A percentile compares a stretch with the other conserved stretches of the same genome.
phyloP scores from a whole-genome alignment of 768 basidiomycete species.

The Terana coerulea region DNA sequence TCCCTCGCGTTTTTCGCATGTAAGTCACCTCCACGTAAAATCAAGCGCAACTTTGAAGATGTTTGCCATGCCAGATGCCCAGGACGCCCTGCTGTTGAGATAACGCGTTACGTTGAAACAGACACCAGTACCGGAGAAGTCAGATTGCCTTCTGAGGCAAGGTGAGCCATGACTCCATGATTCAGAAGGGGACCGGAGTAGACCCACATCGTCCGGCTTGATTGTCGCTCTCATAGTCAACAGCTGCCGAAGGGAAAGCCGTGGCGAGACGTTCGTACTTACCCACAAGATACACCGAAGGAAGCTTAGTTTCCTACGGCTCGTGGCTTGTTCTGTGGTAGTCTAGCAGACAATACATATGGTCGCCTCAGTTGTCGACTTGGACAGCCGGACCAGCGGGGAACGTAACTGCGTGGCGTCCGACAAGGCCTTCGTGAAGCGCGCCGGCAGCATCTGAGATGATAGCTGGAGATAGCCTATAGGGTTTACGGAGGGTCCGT shows the following conservation, averaged over 20 bases:
- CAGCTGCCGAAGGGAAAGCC: constrained; percentile 20
- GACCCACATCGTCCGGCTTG: background rate
- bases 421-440: no score
- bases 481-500: no score
- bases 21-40: constrained; percentile 31
- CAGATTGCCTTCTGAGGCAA: constrained; percentile 10
- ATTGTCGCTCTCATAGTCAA: constrained; percentile 11
- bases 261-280: constrained; percentile 17
- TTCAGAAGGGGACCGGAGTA: background rate
- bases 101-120: constrained; percentile 14
- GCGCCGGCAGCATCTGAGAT: no score
- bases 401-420: no score
- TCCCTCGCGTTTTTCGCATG: constrained; percentile 74
- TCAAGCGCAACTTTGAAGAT: constrained; percentile 3
- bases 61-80: constrained; percentile 49
- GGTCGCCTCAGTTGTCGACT: background rate
- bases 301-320: background rate
- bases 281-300: background rate
- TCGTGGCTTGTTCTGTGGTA: background rate
- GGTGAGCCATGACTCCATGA: constrained; percentile 1
- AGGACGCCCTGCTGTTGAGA: constrained; percentile 49
- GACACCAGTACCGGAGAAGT: constrained; percentile 11
- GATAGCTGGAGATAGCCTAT: no score
- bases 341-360: no score
- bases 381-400: background rate